phyloP scores from a whole-genome alignment of 2,329 filamentous ascomycete species.

The Sclerotinia trifoliorum region DNA sequence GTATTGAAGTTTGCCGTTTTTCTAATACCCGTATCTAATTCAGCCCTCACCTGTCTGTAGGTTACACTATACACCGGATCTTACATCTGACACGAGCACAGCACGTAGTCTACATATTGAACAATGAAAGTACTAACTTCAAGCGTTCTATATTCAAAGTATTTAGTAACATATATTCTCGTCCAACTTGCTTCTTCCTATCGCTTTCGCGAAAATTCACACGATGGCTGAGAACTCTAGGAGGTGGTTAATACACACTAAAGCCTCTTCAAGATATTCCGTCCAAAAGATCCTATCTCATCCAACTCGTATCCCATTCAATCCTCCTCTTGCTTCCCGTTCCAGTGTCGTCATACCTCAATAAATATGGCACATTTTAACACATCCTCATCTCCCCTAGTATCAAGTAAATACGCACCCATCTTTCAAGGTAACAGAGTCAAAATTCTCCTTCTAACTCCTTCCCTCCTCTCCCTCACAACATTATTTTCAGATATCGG shows the following conservation, averaged over 20 bases:
- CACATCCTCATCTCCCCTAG: background rate
- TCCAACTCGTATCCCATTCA: background rate
- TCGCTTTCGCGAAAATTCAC: background rate
- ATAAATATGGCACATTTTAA: background rate
- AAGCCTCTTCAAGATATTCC: background rate
- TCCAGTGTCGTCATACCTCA: background rate
- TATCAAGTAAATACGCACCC: background rate
- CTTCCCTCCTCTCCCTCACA: background rate
- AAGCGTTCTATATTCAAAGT: background rate
- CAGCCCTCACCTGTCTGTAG: background rate
- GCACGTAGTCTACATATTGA: too few species aligned
- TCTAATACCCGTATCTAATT: background rate
- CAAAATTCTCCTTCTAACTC: background rate
- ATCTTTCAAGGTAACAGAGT: background rate
- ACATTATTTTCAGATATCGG: background rate
- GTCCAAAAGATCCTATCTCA: background rate
- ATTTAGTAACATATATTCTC: background rate
- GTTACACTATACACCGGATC: background rate
- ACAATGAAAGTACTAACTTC: background rate
- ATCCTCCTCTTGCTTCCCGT: background rate
- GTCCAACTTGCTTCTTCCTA: background rate
- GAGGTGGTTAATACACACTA: too few species aligned
- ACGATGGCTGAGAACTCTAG: background rate
- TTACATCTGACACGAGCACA: background rate
- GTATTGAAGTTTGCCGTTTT: background rate